These are phyloP conservation scores for Neurospora discreta DNA, from an alignment of 495 filamentous ascomycete genomes.

Conservation along the genomic window DNA sequence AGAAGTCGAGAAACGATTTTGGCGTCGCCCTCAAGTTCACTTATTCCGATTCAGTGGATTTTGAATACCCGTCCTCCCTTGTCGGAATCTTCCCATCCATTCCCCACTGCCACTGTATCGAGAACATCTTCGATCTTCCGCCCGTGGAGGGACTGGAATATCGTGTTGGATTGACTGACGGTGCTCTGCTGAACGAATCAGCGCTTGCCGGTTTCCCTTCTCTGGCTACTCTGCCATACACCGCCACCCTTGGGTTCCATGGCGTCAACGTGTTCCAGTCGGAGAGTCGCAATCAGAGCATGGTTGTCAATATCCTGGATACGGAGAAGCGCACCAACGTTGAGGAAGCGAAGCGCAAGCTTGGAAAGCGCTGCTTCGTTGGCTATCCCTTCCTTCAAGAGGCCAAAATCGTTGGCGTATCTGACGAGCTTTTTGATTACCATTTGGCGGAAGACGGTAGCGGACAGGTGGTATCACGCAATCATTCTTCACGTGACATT, in stretches of 20 bases:
- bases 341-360: constrained; percentile 60
- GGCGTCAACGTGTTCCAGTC: constrained; percentile 95
- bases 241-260: constrained; percentile 73
- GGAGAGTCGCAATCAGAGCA: constrained; percentile 92
- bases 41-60: constrained; percentile 65
- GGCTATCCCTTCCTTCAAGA: constrained; percentile 96
- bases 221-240: constrained; percentile 70
- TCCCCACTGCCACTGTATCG: constrained; percentile 74
- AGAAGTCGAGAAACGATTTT: constrained; percentile 77
- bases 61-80: constrained; percentile 72
- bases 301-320: constrained; percentile 76
- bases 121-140: constrained; percentile 92
- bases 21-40: constrained; percentile 89
- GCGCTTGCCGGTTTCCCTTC: constrained; percentile 90
- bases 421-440: constrained; percentile 92
- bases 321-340: constrained; percentile 58
- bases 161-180: constrained; percentile 76
- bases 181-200: constrained; percentile 65
- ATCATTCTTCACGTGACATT: constrained; percentile 70
- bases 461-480: constrained; percentile 50
- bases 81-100: constrained; percentile 88
- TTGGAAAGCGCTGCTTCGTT: constrained; percentile 79
- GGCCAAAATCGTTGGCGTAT: constrained; percentile 76
- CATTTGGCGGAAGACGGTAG: constrained; percentile 44
- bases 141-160: constrained; percentile 83